These are phyloP conservation scores for Amanita rubescens DNA, from an alignment of 768 basidiomycete genomes.

Conservation along the genomic window DNA sequence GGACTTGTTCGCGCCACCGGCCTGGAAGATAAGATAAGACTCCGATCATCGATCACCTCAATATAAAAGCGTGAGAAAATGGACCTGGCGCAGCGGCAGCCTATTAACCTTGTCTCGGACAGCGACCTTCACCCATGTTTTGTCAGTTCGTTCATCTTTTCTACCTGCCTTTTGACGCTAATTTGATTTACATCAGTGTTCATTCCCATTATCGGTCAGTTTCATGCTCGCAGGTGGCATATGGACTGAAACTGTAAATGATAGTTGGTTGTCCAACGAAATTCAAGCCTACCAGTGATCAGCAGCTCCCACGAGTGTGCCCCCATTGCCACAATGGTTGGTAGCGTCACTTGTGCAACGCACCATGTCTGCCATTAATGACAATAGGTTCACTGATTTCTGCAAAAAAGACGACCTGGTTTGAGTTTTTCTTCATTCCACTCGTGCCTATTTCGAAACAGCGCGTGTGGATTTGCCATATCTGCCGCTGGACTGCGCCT, in stretches of 20 bases:
- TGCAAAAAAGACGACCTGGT: conserved; percentile 64
- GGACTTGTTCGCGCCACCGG: too few relatives aligned
- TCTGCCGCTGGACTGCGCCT: conserved; percentile 58
- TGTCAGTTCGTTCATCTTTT: conserved; percentile 1
- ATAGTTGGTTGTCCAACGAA: conserved; percentile 63
- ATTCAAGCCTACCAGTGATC: conserved; percentile 47
- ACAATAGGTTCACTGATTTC: conserved; percentile 48
- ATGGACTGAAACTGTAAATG: not conserved
- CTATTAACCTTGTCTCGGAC: too few relatives aligned
- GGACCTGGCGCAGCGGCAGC: not conserved
- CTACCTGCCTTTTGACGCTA: not conserved
- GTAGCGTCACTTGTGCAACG: conserved; percentile 9
- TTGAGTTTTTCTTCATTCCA: conserved; percentile 71
- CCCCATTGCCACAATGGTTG: conserved; percentile 68
- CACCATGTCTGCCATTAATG: not conserved
- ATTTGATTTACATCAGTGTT: conserved; percentile 30
- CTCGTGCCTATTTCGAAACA: conserved; percentile 56
- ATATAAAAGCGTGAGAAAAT: not conserved
- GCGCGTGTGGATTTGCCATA: conserved; percentile 63
- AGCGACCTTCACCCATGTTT: conserved; percentile 5
- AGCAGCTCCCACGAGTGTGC: conserved; percentile 46
- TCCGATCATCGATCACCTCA: too few relatives aligned
- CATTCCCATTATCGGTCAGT: conserved; percentile 37
- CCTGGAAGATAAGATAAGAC: too few relatives aligned
- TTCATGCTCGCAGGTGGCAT: not conserved